Conservation (phyloP, 208 protist genomes). For the Leishmania martiniquensis region DNA sequence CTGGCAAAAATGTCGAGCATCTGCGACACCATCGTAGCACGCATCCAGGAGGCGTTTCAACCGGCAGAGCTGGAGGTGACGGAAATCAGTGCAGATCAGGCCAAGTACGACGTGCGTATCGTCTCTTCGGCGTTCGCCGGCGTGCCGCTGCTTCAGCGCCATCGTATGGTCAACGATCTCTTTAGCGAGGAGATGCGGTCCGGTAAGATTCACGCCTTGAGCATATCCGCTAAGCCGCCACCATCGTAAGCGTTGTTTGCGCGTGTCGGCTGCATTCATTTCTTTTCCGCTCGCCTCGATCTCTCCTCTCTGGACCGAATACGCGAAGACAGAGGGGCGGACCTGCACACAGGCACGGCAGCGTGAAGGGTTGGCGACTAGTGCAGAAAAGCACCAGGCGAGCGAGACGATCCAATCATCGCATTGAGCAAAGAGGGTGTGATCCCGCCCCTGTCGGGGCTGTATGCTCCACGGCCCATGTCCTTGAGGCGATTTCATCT, state of each 20-base stretch:
- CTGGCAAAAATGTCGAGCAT: constrained; percentile 16
- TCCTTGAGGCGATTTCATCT: not conserved
- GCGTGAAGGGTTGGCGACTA: not conserved
- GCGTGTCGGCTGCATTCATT: not conserved
- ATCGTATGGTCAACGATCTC: constrained; percentile 73
- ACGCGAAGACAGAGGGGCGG: no score
- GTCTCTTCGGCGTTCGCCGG: constrained; percentile 54
- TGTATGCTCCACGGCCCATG: not conserved
- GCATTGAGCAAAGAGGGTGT: not conserved
- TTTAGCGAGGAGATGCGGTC: constrained; percentile 74
- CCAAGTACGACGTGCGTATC: constrained; percentile 72
- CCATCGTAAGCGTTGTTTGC: not conserved
- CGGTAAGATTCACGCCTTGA: constrained; percentile 75
- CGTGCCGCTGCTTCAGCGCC: constrained; percentile 63
- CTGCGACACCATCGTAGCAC: constrained; percentile 30
- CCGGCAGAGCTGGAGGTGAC: constrained; percentile 49
- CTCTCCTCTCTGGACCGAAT: not conserved
- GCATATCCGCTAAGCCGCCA: constrained; percentile 60
- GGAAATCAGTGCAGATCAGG: constrained; percentile 48
- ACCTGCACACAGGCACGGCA: not conserved
- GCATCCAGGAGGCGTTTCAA: constrained; percentile 44
- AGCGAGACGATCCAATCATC: not conserved
- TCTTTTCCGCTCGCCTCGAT: not conserved
- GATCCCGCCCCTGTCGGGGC: not conserved
- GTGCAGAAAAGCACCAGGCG: not conserved